Percentiles rank a stretch among this genome's conserved stretches.
Evolutionary conservation across 1,139 yeast species (phyloP).

Genomic region (Yamadazyma blattariae): DNA sequence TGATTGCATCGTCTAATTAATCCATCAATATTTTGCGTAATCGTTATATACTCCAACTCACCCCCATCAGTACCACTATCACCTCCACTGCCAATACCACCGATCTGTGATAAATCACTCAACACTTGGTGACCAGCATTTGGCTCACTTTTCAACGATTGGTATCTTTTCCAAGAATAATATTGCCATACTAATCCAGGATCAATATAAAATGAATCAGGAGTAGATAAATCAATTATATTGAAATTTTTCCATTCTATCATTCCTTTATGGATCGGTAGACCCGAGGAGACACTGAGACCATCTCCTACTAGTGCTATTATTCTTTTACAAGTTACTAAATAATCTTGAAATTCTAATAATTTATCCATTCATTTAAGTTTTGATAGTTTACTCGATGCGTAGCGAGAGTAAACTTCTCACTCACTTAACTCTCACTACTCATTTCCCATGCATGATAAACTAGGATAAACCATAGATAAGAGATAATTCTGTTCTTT

Average conservation of each 20-base stretch:
- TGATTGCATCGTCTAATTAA: slow-evolving; percentile 66
- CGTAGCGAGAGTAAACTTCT: background rate
- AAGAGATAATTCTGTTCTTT: no score
- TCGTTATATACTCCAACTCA: slow-evolving; percentile 60
- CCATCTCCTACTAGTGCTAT: slow-evolving; percentile 87
- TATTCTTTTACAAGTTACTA: slow-evolving; percentile 51
- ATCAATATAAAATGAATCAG: slow-evolving; percentile 80
- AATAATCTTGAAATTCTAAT: slow-evolving; percentile 55
- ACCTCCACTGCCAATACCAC: no score
- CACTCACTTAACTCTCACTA: no score
- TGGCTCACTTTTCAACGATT: slow-evolving; percentile 66
- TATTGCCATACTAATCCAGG: slow-evolving; percentile 92
- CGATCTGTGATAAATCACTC: slow-evolving; percentile 41
- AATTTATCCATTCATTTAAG: slow-evolving; percentile 13
- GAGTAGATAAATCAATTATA: slow-evolving; percentile 83
- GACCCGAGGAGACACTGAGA: slow-evolving; percentile 71
- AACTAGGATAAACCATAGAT: no score
- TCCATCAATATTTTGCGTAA: slow-evolving; percentile 85
- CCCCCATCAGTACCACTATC: no score
- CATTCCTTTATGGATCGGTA: slow-evolving; percentile 69
- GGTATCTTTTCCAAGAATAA: slow-evolving; percentile 65
- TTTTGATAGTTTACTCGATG: background rate
- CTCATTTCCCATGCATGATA: no score
- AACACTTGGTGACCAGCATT: slow-evolving; percentile 72
- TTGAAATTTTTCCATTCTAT: slow-evolving; percentile 82